phyloP scores from a whole-genome alignment of 257 asterid species.

The Gentiana dahurica region DNA sequence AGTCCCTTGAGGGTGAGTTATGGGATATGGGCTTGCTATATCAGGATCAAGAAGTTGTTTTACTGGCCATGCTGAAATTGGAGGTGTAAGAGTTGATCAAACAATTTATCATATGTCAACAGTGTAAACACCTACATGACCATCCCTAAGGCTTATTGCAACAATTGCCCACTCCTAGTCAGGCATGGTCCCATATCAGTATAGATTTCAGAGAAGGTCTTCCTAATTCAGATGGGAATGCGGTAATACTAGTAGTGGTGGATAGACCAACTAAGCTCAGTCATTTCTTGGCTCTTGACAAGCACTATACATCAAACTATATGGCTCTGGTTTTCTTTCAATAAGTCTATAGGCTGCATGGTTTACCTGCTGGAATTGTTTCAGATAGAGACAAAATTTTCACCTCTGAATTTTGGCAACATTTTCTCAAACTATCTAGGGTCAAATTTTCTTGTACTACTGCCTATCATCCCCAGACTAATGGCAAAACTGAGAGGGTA shows the following conservation, averaged over 20 bases:
- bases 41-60: not conserved
- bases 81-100: not conserved
- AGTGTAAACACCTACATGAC: not conserved
- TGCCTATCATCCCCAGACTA: not conserved
- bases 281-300: not conserved
- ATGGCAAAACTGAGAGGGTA: not conserved
- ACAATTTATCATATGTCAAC: not conserved
- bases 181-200: not conserved
- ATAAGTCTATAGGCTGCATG: not conserved
- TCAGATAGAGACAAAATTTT: not conserved
- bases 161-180: accelerated
- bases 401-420: not conserved
- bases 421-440: not conserved
- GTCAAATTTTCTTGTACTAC: not conserved
- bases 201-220: not conserved
- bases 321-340: not conserved
- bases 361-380: not conserved
- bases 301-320: not conserved
- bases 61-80: not conserved
- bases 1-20: not conserved
- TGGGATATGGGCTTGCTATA: not conserved
- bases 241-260: not conserved
- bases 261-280: not conserved
- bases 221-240: not conserved
- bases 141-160: not conserved